Evolutionary conservation across 1,139 yeast species (phyloP).

Genomic region (Torulaspora pretoriensis): DNA sequence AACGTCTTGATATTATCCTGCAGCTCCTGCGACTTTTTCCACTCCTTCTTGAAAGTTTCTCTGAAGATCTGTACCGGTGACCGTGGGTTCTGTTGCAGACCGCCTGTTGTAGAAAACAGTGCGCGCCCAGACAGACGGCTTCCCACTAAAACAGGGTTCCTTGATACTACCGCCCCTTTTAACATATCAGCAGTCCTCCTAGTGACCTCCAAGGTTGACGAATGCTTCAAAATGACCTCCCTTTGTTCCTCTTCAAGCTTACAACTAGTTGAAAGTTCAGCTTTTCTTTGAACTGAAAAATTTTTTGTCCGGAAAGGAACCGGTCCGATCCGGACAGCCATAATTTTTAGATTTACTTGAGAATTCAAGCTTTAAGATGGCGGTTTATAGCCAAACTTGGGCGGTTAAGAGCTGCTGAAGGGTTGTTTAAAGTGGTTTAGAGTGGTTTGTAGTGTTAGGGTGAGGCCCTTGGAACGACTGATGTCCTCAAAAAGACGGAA

Average conservation of each 20-base stretch:
- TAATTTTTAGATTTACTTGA: not conserved
- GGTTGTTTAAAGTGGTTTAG: not conserved
- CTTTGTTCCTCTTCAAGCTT: not conserved
- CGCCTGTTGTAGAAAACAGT: constrained; percentile 12
- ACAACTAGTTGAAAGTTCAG: not conserved
- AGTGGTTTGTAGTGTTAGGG: not conserved
- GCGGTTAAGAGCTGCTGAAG: not conserved
- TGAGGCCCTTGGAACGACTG: not conserved
- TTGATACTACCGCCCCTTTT: constrained; percentile 10
- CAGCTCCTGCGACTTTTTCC: constrained; percentile 84
- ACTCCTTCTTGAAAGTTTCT: constrained; percentile 86
- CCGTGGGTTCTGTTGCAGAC: constrained; percentile 37
- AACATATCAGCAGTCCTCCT: constrained; percentile 1
- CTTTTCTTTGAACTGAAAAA: constrained; percentile 1
- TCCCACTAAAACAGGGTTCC: constrained; percentile 3
- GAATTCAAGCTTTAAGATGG: not conserved
- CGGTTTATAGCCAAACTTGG: not conserved
- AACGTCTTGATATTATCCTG: constrained; percentile 91
- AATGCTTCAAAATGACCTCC: not conserved
- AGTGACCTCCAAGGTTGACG: not conserved
- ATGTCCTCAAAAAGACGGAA: constrained; percentile 17
- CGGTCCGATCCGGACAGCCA: constrained; percentile 4
- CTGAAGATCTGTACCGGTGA: constrained; percentile 90
- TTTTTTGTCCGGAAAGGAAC: constrained; percentile 7
- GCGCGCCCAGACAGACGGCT: constrained; percentile 13